Evolutionary conservation across 2,329 filamentous ascomycete species (phyloP), one percentile per base, ranked within the genome.

Genomic region (Raffaelea ambrosiae): DNA sequence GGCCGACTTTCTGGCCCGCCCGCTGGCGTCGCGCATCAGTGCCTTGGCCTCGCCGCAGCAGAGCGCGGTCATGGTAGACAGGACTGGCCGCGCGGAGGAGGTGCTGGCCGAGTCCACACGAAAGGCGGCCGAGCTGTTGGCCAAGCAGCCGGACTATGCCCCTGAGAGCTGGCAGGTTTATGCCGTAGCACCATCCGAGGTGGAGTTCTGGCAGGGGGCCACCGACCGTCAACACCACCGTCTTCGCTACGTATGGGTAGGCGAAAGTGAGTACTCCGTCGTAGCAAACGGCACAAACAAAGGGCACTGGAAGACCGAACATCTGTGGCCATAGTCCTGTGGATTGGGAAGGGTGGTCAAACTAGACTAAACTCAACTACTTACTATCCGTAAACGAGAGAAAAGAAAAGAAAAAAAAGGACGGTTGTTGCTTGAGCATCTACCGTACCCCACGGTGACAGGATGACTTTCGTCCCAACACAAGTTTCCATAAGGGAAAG

Each of bases 131-230:
- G 38, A 38, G 18, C 46, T 49, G 5, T 16, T 53, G 4, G 31
- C 46, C 9, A 7, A 14, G n/a, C 22, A 53, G 19, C 48, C 49
- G 5, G 49, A 44, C n/a, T 51, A 52, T 31, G 50, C 44, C 4
- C 23, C 43, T n/a, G 26, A 48, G 7, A 35, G 41, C 10, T 54
- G 52, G 52, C 26, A 46, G 21, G 48, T 54, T 11, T 52, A 48
- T n/a, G 50, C 50, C 33, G 52, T 54, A 20, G 31, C 21, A 4
- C 46, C 50, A 16, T 40, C 36, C 14, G 44, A 42, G 9, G 52
- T 50, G 3, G 52, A 54, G 31, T 54, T 54, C 31, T 54, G 52
- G 52, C 52, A 54, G 38, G 52, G 52, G 7, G 46, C 48, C 5
- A 43, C 33, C 18, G 46, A 52, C 36, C 48, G 52, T 13, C 40